A percentile compares a stretch with the other conserved stretches of the same genome.
Evolutionary conservation across 208 protist species (phyloP).

Genomic region (Acanthamoeba healyi): DNA sequence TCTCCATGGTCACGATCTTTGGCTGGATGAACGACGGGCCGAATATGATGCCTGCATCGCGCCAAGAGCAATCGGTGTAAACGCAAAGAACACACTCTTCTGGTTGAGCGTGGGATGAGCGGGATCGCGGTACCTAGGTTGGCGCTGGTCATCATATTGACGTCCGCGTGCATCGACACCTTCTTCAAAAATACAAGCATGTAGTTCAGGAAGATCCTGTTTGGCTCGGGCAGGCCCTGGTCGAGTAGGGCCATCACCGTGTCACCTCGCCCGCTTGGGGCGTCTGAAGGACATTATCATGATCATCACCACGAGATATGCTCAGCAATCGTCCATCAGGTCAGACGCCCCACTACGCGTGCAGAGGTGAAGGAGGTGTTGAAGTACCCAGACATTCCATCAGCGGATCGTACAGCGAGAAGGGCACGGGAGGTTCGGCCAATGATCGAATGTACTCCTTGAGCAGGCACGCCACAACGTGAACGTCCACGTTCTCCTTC

Average conservation of each 20-base stretch:
- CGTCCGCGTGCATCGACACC: neutral
- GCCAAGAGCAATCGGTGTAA: too few species aligned
- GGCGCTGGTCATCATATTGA: constrained; percentile 26
- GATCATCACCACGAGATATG: too few species aligned
- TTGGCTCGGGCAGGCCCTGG: neutral
- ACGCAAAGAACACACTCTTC: too few species aligned
- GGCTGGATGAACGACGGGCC: neutral
- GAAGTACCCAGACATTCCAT: constrained; percentile 4
- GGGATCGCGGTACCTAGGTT: neutral
- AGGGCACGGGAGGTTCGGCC: neutral
- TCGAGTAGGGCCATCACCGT: neutral
- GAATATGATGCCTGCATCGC: constrained; percentile 6
- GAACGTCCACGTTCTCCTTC: neutral
- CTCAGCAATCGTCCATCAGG: too few species aligned
- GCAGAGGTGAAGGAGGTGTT: neutral
- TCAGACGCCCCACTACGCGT: neutral
- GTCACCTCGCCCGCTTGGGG: neutral
- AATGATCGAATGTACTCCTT: neutral
- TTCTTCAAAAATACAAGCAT: neutral
- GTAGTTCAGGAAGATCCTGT: neutral
- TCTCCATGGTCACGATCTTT: neutral
- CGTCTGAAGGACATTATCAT: too few species aligned
- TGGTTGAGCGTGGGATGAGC: too few species aligned
- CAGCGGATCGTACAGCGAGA: neutral
- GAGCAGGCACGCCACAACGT: neutral